Evolutionary conservation across 139 green algal species (phyloP), one percentile per base, ranked within the genome.

Genomic region (Tetraselmis striata): DNA sequence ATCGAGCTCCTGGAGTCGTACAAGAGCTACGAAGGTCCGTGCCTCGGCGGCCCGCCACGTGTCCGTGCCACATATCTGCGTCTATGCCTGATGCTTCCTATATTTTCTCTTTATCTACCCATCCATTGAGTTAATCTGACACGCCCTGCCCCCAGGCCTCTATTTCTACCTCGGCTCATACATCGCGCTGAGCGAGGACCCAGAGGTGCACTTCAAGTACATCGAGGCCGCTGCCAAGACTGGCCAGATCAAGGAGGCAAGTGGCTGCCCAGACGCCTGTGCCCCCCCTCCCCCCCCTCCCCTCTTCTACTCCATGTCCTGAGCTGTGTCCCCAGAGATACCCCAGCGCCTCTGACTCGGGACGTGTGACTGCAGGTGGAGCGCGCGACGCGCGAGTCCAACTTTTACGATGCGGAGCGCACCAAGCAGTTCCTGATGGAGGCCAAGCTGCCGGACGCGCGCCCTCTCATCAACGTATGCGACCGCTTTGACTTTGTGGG

Each of bases 401-500:
- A 89, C 59, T 85, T 94, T 84, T 98, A 98, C 88, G 94, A 95
- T 1, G 88, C 97, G n/a, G 96, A 99, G 81, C 92, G 91, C 30
- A 91, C 90, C 26, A 95, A 94, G 87, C 89, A 91, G 79, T 99
- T 99, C 92, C 92, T 99, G n/a, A 99, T 99, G 97, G 97, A 99
- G 89, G 90, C 93, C 32, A 98, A 98, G 91, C 93, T 99, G 81
- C 95, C 96, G 23, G 97, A 99, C 84, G 94, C 95, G 0, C 88
- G 97, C 75, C 97, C 97, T 25, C 92, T 99, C 28, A 99, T 99
- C 92, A 99, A 99, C 87, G 96, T 99, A 78, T 99, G 97, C 90
- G 96, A 99, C 91, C 92, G 95, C 80, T 95, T 95, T 83, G 94
- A 97, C 89, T 96, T 98, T 89, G 96, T 99, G 18, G 87, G 31